Conservation (phyloP, 2,329 filamentous ascomycete genomes). For the Lachnellula willkommii region DNA sequence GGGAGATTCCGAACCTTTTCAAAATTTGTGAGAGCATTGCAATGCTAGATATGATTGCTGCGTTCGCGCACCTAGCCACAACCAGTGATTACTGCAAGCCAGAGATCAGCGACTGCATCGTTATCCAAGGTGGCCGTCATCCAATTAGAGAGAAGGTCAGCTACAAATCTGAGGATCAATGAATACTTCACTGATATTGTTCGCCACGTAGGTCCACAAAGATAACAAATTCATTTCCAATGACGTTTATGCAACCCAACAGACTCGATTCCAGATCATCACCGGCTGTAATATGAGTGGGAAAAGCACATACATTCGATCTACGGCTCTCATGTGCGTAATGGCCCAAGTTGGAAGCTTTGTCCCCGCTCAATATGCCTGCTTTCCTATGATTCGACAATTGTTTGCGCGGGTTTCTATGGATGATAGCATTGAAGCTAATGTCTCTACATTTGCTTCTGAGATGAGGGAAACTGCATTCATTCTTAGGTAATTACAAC, state of each 20-base stretch:
- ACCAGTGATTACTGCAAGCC: slow-evolving; percentile 58
- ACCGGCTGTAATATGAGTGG: slow-evolving; percentile 98
- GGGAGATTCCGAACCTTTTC: slow-evolving; percentile 69
- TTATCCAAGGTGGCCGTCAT: slow-evolving; percentile 62
- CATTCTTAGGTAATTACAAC: slow-evolving; percentile 57
- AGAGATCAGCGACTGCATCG: slow-evolving; percentile 56
- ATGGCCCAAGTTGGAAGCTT: slow-evolving; percentile 95
- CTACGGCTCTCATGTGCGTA: slow-evolving; percentile 74
- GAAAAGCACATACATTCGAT: slow-evolving; percentile 91
- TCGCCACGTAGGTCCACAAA: slow-evolving; percentile 46
- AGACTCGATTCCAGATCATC: slow-evolving; percentile 83
- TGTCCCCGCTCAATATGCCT: slow-evolving; percentile 79
- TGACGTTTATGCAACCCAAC: slow-evolving; percentile 77
- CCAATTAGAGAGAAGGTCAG: slow-evolving; percentile 61
- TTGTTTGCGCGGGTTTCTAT: slow-evolving; percentile 84
- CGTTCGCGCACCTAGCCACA: slow-evolving; percentile 70
- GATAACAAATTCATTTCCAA: slow-evolving; percentile 75
- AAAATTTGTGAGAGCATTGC: slow-evolving; percentile 81
- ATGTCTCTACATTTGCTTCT: slow-evolving; percentile 85
- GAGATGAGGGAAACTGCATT: slow-evolving; percentile 97
- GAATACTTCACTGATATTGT: slow-evolving; percentile 8
- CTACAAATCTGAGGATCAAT: not conserved
- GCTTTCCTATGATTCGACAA: slow-evolving; percentile 72
- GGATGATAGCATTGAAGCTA: slow-evolving; percentile 82
- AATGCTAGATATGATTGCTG: slow-evolving; percentile 77